These are phyloP conservation scores for Kwoniella sp. DNA, from an alignment of 768 basidiomycete species.

Conservation along the genomic window DNA sequence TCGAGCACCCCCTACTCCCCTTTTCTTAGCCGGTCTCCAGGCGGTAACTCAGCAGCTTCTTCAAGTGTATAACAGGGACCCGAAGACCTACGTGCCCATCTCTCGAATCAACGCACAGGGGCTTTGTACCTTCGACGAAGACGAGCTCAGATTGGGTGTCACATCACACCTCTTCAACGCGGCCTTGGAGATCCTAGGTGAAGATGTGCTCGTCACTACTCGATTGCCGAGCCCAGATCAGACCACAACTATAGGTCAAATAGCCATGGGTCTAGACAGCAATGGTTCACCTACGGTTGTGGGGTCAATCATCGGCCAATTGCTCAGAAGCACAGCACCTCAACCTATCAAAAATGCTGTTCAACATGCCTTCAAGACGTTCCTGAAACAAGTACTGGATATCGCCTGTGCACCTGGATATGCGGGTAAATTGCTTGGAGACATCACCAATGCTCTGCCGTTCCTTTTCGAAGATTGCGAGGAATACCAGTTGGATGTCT, in stretches of 20 bases:
- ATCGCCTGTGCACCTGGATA: conserved; percentile 24
- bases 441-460: conserved; percentile 45
- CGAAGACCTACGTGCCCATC: conserved; percentile 38
- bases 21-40: conserved; percentile 26
- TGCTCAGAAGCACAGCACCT: conserved; percentile 27
- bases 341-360: background rate
- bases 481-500: conserved; percentile 38
- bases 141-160: conserved; percentile 16
- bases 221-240: conserved; percentile 6
- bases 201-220: conserved; percentile 11
- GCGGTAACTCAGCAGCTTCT: conserved; percentile 32
- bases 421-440: conserved; percentile 42
- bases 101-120: conserved; percentile 19
- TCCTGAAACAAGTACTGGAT: conserved; percentile 22
- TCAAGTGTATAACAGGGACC: conserved; percentile 38
- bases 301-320: conserved; percentile 34
- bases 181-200: conserved; percentile 23
- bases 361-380: conserved; percentile 3
- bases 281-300: conserved; percentile 26
- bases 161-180: conserved; percentile 14
- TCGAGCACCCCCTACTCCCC: conserved; percentile 11
- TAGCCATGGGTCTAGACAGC: conserved; percentile 30
- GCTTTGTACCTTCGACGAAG: conserved; percentile 7
- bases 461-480: conserved; percentile 39
- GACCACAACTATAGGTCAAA: background rate